Percentiles rank a stretch among this genome's conserved stretches.
Evolutionary conservation across 2,329 filamentous ascomycete genomes (phyloP).

Genomic region (Emmonsia crescens): DNA sequence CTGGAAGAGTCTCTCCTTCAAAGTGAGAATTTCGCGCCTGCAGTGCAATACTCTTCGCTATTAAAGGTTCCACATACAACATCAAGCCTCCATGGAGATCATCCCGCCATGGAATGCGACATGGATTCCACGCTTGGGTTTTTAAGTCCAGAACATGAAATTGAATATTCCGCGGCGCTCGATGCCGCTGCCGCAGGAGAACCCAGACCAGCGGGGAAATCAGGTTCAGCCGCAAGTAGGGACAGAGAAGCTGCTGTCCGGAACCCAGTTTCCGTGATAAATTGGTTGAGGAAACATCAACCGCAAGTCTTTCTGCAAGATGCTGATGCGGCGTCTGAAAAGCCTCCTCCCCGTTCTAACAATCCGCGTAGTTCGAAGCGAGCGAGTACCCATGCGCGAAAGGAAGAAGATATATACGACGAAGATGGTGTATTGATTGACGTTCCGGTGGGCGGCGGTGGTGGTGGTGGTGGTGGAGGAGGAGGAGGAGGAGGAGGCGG

Average conservation of each 20-base stretch:
- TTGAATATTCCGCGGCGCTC: slow-evolving; percentile 31
- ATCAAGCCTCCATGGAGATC: slow-evolving; percentile 9
- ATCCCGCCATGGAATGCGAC: slow-evolving; percentile 13
- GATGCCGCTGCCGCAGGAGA: slow-evolving; percentile 46
- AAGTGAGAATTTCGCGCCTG: slow-evolving; percentile 30
- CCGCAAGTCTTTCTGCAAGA: slow-evolving; percentile 79
- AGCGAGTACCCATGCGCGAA: slow-evolving; percentile 23
- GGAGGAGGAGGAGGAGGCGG: background rate
- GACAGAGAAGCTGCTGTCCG: slow-evolving; percentile 49
- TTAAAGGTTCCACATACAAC: slow-evolving; percentile 23
- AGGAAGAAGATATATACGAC: slow-evolving; percentile 33
- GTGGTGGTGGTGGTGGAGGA: slow-evolving; percentile 5
- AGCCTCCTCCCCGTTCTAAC: slow-evolving; percentile 29
- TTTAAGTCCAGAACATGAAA: slow-evolving; percentile 34
- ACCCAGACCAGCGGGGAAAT: slow-evolving; percentile 30
- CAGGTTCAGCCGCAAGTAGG: slow-evolving; percentile 37
- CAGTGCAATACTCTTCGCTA: slow-evolving; percentile 23
- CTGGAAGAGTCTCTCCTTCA: slow-evolving; percentile 30
- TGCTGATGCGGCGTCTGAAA: slow-evolving; percentile 42
- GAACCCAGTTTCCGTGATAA: slow-evolving; percentile 88
- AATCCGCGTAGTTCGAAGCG: slow-evolving; percentile 34
- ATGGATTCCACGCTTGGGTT: slow-evolving; percentile 31
- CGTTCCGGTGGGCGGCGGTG: slow-evolving; percentile 20
- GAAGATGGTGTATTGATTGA: slow-evolving; percentile 33
- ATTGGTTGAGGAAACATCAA: slow-evolving; percentile 81